Evolutionary conservation across 1,284 basidiomycete genomes (phyloP), one percentile per base, ranked within the genome.

Genomic region (Schizophyllum commune): DNA sequence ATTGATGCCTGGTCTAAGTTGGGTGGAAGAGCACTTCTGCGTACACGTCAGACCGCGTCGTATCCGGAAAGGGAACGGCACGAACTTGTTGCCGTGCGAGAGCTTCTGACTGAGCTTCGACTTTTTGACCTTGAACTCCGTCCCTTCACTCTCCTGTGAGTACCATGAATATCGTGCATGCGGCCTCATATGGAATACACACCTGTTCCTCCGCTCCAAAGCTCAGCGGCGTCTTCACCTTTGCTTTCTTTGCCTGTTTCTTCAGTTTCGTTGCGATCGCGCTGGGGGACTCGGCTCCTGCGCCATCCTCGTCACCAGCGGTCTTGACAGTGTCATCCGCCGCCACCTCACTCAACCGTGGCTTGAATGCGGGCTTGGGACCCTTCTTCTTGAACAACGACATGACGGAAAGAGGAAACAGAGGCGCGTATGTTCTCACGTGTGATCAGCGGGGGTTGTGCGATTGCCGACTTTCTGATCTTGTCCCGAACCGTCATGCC

Each of bases 161-260:
- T 52, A 65, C 62, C 67, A 56, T 54, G 68, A 66, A 57, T 61
- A 66, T 69, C 17, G 60, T 75, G 70, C 51, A 70, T 63, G 51
- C 52, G 19, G 54, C 63, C 58, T 57, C 27, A 52, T 17, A 51
- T 55, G 47, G 63, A 61, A 69, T 66, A 71, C 79, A 63, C 68
- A 89, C 91, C 77, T 91, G 89, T 63, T 92, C 89, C 58, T 91
- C 89, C 32, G 85, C 88, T 5, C 91, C 93, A 75, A 96, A 96
- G 71, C 92, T 95, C 61, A 96, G 75, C 58, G 81, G 78, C 2
- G 86, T 80, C 68, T 85, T 87, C 20, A 82, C 79, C 68, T 85
- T 86, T 5, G 79, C 70, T 63, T 83, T 85, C 68, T 84, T 86
- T 58, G 76, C 73, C 70, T 88, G 86, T 66, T 80, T 85, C 78